Evolutionary conservation across 306 rosid genomes (phyloP).

Genomic region (Trifolium repens): DNA sequence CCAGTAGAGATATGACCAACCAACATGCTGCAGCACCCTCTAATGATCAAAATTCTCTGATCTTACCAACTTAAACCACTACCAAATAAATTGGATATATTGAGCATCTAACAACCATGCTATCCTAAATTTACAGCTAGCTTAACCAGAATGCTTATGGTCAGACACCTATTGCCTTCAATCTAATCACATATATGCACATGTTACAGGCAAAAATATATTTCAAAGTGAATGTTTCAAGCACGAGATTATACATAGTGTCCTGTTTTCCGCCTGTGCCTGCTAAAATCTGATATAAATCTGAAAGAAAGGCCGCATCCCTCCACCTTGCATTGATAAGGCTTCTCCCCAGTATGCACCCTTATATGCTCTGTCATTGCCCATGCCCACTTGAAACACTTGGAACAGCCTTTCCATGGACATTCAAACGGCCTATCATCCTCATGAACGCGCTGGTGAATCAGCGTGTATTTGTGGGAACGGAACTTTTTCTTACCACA

Average conservation of each 20-base stretch:
- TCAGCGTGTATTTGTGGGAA: constrained; percentile 81
- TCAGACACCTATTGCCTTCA: constrained; percentile 42
- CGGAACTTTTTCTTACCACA: constrained; percentile 94
- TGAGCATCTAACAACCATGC: constrained; percentile 52
- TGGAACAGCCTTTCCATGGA: constrained; percentile 97
- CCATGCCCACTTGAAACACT: constrained; percentile 99
- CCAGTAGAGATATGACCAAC: constrained; percentile 37
- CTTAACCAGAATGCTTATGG: constrained; percentile 42
- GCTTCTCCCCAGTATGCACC: constrained; percentile 96
- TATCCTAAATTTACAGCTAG: constrained; percentile 60
- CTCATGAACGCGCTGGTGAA: constrained; percentile 90
- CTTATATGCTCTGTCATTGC: constrained; percentile 96
- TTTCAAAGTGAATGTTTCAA: constrained; percentile 44
- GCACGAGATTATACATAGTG: constrained; percentile 65
- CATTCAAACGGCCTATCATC: constrained; percentile 94
- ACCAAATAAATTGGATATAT: constrained; percentile 48
- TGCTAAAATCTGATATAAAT: constrained; percentile 89
- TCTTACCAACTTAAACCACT: constrained; percentile 43
- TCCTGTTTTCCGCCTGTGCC: constrained; percentile 94
- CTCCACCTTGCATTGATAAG: constrained; percentile 82
- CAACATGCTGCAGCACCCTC: constrained; percentile 39
- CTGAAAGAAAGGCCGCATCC: constrained; percentile 95
- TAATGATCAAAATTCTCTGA: constrained; percentile 40
- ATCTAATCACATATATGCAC: constrained; percentile 53
- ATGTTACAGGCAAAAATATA: constrained; percentile 38